These are phyloP conservation scores for Globisporangium acanthophoron DNA, from an alignment of 352 stramenopile genomes.

Conservation along the genomic window DNA sequence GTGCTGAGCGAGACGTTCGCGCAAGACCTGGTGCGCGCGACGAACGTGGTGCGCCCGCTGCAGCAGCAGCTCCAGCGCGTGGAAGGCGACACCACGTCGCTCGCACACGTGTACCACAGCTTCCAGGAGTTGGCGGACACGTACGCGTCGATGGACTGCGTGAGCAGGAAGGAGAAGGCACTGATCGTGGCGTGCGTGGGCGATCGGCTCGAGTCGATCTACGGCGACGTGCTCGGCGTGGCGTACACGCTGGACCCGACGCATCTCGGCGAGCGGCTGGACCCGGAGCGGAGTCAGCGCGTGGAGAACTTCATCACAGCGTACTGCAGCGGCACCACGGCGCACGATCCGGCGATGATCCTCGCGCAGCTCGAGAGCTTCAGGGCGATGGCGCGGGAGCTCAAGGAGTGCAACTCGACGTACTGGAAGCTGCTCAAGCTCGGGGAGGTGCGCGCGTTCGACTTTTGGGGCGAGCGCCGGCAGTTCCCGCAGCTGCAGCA, in stretches of 20 bases:
- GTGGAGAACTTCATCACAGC: constrained; percentile 42
- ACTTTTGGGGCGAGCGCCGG: constrained; percentile 56
- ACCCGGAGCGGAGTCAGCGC: constrained; percentile 35
- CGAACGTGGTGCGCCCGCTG: constrained; percentile 47
- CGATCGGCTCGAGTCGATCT: constrained; percentile 61
- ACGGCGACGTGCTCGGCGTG: constrained; percentile 52
- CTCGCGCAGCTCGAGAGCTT: constrained; percentile 13
- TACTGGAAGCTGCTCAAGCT: constrained; percentile 53
- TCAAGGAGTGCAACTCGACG: constrained; percentile 45
- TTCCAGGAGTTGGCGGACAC: constrained; percentile 42
- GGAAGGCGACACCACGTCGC: constrained; percentile 26
- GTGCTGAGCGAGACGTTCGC: constrained; percentile 57
- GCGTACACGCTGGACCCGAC: constrained; percentile 57
- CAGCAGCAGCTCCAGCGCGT: constrained; percentile 50
- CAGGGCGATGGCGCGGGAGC: constrained; percentile 34
- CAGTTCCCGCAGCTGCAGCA: constrained; percentile 60
- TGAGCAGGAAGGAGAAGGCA: constrained; percentile 74
- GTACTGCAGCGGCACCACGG: constrained; percentile 24
- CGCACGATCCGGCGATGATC: constrained; percentile 10
- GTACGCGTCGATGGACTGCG: constrained; percentile 49
- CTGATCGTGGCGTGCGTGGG: constrained; percentile 57
- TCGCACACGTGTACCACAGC: constrained; percentile 51
- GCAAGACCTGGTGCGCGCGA: constrained; percentile 47
- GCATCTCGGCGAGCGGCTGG: constrained; percentile 41
- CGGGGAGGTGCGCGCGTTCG: constrained; percentile 34